These are phyloP conservation scores for Xylariomycetidae sp. DNA, from an alignment of 2,329 filamentous ascomycete genomes.

Conservation along the genomic window DNA sequence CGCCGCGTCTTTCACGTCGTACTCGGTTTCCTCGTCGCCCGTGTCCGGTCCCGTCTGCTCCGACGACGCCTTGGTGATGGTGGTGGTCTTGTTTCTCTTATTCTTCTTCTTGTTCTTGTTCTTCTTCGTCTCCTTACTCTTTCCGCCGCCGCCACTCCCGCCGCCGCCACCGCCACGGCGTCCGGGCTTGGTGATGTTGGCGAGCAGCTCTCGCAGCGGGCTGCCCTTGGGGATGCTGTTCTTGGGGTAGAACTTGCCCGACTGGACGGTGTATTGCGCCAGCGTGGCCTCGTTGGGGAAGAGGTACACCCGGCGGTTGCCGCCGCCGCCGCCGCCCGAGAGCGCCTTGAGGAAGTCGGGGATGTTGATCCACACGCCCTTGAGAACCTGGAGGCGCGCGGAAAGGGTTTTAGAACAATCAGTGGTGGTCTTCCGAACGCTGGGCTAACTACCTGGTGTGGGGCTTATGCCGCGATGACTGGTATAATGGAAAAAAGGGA, in stretches of 20 bases:
- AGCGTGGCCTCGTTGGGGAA: conserved; percentile 32
- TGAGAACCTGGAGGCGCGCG: conserved; percentile 38
- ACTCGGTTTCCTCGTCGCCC: no score
- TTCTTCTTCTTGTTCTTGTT: no score
- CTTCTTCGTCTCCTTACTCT: conserved; percentile 3
- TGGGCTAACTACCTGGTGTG: not conserved
- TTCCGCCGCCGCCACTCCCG: not conserved
- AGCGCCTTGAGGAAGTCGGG: conserved; percentile 39
- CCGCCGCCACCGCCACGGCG: not conserved
- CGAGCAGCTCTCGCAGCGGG: conserved; percentile 34
- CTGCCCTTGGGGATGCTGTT: conserved; percentile 34
- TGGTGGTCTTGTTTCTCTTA: no score
- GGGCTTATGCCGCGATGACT: no score
- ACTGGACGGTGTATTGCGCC: conserved; percentile 29
- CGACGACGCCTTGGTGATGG: no score
- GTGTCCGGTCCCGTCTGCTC: no score
- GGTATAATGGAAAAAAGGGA: no score
- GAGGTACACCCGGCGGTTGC: no score
- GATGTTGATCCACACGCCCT: conserved; percentile 44
- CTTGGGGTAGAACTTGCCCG: conserved; percentile 40
- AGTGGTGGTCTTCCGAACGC: no score
- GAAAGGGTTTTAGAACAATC: no score
- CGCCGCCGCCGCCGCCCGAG: conserved; percentile 11
- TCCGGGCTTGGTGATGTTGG: conserved; percentile 20
- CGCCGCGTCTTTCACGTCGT: no score